Evolutionary conservation across 2,329 filamentous ascomycete species (phyloP), one percentile per base, ranked within the genome.

Genomic region (Spiromastix sp.): DNA sequence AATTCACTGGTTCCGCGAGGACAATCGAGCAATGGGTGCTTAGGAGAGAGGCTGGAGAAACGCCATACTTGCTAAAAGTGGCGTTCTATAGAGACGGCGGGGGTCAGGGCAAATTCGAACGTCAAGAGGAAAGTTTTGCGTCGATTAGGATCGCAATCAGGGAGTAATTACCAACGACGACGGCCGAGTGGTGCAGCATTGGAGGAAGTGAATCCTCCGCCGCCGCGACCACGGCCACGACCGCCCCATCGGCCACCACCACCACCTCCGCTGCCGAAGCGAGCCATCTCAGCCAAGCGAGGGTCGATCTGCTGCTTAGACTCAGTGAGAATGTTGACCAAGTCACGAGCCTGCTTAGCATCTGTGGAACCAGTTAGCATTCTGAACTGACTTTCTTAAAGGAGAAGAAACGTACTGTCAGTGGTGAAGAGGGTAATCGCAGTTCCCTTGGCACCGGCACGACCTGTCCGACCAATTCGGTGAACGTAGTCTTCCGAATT

Each of bases 401-500:
- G n/a, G 16, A 18, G 15, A 27, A 12, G 16, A 36, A 42, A 82
- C 87, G 70, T 74, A 95, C 89, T 96, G 67, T 96, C 91, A 81
- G 89, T 91, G 63, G 91, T 96, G 68, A 98, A 98, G 56, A 98
- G 77, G 48, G 91, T 96, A 59, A 96, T 96, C 61, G 91, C 91
- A 54, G 87, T 96, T 68, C 91, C 91, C 48, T 81, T 85, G 55
- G 81, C 81, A 68, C 91, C 91, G 59, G 74, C 74, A 71, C 75
- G 74, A 64, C 70, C 75, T 57, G 75, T 79, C 66, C 75, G 72
- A 57, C 75, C 75, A 59, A 79, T 79, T 56, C 75, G 74, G 60
- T 79, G 75, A 58, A 79, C 72, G 52, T 79, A 79, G 54, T 79
- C 75, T 61, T 79, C 75, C 52, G 74, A 78, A 61, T 79, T 96